Base-by-base conservation (phyloP, 208 protist genomes). In the Acanthamoeba triangularis region DNA sequence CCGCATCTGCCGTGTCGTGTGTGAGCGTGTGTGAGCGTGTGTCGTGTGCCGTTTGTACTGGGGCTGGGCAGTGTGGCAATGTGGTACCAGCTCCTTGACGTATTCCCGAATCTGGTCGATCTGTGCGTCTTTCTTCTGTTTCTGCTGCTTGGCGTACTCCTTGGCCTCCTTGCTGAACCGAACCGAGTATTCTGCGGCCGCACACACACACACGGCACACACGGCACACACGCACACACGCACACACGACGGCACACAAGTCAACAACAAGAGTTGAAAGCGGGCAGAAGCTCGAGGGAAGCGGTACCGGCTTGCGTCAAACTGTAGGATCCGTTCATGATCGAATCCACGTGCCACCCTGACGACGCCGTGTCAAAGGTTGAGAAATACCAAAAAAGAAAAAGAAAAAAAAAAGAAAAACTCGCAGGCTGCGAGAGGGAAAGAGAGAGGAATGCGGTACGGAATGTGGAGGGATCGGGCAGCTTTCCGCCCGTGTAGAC, bases 161-260 rank as follows among this genome's bases (percentile, higher is more conserved):
- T 78, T 78, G 69, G 69, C 69, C 33, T 78, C 69, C 69, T 78
- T 78, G n/a, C 69, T 37, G 69, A 78, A 78, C n/a, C 69, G 69
- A 8, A 78, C 37, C 28, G 69, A 78, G n/a, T 78, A 78, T n/a
- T 78, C 69, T 78, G 59, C 5, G 59, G 10, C 10, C 59, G n/a
- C n/a, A n/a, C n/a, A n/a, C n/a, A n/a, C n/a, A n/a, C n/a, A n/a
- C n/a, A n/a, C n/a, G n/a, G n/a, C n/a, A n/a, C n/a, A n/a, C n/a
- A n/a, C n/a, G n/a, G n/a, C n/a, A n/a, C n/a, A n/a, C n/a, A n/a
- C n/a, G n/a, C n/a, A n/a, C n/a, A n/a, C n/a, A n/a, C n/a, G n/a
- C n/a, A n/a, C n/a, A n/a, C 59, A 63, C 59, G 49, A 14, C 49
- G 11, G 3, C 49, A 52, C 11, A 4, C 4, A 14, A 4, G 11